These are phyloP conservation scores for Tolypocladium endophyticum DNA, from an alignment of 2,329 filamentous ascomycete genomes.

Conservation along the genomic window DNA sequence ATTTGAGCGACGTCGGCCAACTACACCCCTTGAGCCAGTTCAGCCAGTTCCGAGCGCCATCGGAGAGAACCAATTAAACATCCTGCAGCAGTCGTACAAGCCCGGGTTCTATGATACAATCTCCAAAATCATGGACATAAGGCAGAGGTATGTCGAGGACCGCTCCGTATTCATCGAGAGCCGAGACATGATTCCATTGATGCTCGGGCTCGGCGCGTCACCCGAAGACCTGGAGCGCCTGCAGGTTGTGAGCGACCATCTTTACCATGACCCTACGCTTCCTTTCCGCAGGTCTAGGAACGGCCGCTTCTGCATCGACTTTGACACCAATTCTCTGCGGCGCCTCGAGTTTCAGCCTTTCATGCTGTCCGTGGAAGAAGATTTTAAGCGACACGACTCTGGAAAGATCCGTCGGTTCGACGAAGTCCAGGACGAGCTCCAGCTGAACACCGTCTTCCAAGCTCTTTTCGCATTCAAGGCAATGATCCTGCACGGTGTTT, in stretches of 20 bases:
- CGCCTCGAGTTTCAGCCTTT: slow-evolving; percentile 19
- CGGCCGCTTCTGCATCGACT: slow-evolving; percentile 16
- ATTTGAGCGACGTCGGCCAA: neutral
- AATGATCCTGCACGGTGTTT: slow-evolving; percentile 14
- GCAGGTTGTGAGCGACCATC: slow-evolving; percentile 10
- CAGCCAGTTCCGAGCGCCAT: slow-evolving; percentile 2
- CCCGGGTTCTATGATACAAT: slow-evolving; percentile 15
- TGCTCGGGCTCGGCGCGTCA: slow-evolving; percentile 13
- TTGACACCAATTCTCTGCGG: slow-evolving; percentile 11
- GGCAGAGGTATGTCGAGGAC: slow-evolving; percentile 12
- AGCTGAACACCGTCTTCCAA: slow-evolving; percentile 19
- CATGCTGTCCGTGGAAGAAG: slow-evolving; percentile 14
- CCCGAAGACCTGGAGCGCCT: slow-evolving; percentile 13
- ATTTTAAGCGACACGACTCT: slow-evolving; percentile 20
- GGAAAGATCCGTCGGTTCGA: slow-evolving; percentile 16
- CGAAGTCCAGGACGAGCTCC: slow-evolving; percentile 16
- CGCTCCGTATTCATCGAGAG: slow-evolving; percentile 14
- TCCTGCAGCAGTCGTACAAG: slow-evolving; percentile 10
- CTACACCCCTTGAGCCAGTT: neutral
- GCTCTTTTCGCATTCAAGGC: slow-evolving; percentile 19
- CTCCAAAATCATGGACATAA: slow-evolving; percentile 12
- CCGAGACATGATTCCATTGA: slow-evolving; percentile 12
- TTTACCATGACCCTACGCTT: slow-evolving; percentile 16
- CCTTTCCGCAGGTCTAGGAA: slow-evolving; percentile 14
- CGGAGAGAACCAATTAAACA: slow-evolving; percentile 9